Evolutionary conservation across 2,329 filamentous ascomycete species (phyloP), one percentile per base, ranked within the genome.

Genomic region (Cladobotryum protrusum): DNA sequence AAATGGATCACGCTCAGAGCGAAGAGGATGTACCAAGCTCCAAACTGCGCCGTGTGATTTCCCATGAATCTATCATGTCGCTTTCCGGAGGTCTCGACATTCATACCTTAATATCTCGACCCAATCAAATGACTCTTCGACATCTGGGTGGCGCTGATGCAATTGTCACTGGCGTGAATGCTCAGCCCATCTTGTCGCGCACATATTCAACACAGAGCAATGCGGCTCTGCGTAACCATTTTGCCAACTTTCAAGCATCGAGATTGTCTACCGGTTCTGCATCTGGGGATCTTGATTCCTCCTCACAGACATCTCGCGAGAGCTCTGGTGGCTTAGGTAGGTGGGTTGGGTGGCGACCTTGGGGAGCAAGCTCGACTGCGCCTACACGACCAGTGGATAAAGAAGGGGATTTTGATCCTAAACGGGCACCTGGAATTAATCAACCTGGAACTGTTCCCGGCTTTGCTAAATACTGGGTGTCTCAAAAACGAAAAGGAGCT

Each of bases 31-130:
- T 61, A 57, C 68, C 71, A 57, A 67, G 65, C 49, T 72, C 69
- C 47, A 66, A 68, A 2, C 67, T 91, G 4, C 86, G 81, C 37
- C 83, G 86, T 32, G 77, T 82, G 3, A 64, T 82, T 2, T 96
- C 91, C 1, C 89, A 95, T 59, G 91, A 96, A 64, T 95, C 89
- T 15, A 84, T 96, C 54, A 79, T 96, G 57, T 96, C 91, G 0
- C 78, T 96, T 2, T 82, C 85, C 0, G 90, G 89, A 4, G 90
- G 90, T 2, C 85, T 96, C 65, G 92, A 96, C 63, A 95, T 96
- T 45, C 90, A 95, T 64, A 90, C 87, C 0, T 75, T 95, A 4
- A 84, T 85, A 59, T 77, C 78, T 1, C 81, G 87, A 4, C 88
- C 89, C 0, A 88, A 86, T 33, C 88, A 95, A 60, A 77, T 93